Percentiles rank a stretch among this genome's conserved stretches.
Evolutionary conservation across 2,329 filamentous ascomycete genomes (phyloP).

Genomic region (Pezicula neosporulosa): DNA sequence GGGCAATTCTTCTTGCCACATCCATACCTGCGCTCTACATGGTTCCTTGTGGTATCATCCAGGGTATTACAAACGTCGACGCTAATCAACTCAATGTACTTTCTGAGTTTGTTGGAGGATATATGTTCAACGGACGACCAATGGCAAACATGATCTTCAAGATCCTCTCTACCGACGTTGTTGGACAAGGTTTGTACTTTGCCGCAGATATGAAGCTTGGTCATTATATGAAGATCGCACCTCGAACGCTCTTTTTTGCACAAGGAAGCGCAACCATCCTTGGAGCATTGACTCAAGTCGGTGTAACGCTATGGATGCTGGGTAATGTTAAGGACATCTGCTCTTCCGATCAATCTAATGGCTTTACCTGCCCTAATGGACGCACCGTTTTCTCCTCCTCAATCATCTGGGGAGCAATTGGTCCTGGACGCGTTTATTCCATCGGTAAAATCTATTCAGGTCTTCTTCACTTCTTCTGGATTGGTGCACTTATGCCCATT

Average conservation of each 20-base stretch:
- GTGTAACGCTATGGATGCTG: constrained; percentile 32
- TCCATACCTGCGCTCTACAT: constrained; percentile 24
- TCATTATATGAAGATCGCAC: constrained; percentile 46
- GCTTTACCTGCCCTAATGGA: constrained; percentile 45
- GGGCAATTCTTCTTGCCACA: constrained; percentile 22
- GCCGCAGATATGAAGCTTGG: constrained; percentile 45
- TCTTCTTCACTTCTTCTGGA: constrained; percentile 49
- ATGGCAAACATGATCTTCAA: constrained; percentile 77
- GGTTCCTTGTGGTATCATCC: constrained; percentile 32
- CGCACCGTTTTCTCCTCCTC: constrained; percentile 45
- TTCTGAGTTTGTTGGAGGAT: constrained; percentile 68
- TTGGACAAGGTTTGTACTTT: constrained; percentile 33
- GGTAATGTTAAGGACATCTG: constrained; percentile 38
- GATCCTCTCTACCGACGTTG: constrained; percentile 43
- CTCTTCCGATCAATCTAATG: constrained; percentile 34
- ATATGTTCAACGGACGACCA: constrained; percentile 61
- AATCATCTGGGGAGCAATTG: constrained; percentile 49
- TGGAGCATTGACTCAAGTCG: constrained; percentile 38
- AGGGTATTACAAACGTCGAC: constrained; percentile 43
- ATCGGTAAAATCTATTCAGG: constrained; percentile 56
- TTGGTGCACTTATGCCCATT: constrained; percentile 39
- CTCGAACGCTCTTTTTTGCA: constrained; percentile 40
- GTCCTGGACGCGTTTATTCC: constrained; percentile 58
- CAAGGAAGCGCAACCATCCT: constrained; percentile 44
- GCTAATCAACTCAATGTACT: constrained; percentile 61